These are phyloP conservation scores for Fusarium torreyae DNA, from an alignment of 2,329 filamentous ascomycete genomes.

Conservation along the genomic window DNA sequence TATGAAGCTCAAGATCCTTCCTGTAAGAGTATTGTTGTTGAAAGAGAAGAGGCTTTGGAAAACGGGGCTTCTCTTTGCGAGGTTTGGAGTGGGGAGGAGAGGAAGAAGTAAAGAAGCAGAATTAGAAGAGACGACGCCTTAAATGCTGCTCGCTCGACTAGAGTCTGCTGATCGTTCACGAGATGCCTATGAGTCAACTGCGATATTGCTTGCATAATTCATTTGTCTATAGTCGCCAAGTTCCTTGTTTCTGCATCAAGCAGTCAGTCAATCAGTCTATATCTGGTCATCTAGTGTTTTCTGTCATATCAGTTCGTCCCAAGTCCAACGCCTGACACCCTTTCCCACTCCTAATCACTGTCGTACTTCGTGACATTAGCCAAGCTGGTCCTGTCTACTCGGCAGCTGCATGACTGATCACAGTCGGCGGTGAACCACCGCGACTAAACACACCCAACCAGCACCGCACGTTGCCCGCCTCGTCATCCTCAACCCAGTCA, in stretches of 20 bases:
- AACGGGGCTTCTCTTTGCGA: neutral
- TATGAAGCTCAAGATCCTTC: neutral
- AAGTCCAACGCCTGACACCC: constrained; percentile 12
- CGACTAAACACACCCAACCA: constrained; percentile 76
- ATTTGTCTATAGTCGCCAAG: constrained; percentile 11
- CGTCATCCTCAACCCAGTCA: constrained; percentile 76
- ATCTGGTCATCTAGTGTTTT: constrained; percentile 20
- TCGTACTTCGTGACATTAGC: neutral
- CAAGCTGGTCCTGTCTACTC: neutral
- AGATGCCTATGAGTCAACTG: constrained; percentile 31
- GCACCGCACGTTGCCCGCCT: constrained; percentile 69
- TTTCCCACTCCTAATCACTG: constrained; percentile 1
- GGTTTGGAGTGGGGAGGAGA: constrained; percentile 9
- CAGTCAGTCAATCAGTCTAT: constrained; percentile 22
- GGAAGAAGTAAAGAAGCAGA: constrained; percentile 10
- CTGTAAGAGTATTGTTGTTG: neutral
- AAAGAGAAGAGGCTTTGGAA: neutral
- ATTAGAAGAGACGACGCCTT: constrained; percentile 18
- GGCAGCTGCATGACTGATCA: constrained; percentile 22
- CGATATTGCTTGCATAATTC: constrained; percentile 17
- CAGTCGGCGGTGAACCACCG: constrained; percentile 48
- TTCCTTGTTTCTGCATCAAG: constrained; percentile 6
- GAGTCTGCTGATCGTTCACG: constrained; percentile 33
- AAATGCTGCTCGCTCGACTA: constrained; percentile 7
- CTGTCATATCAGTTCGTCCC: constrained; percentile 5